phyloP scores from a whole-genome alignment of 352 stramenopile species.

The Phytopythium chamaehyphon region DNA sequence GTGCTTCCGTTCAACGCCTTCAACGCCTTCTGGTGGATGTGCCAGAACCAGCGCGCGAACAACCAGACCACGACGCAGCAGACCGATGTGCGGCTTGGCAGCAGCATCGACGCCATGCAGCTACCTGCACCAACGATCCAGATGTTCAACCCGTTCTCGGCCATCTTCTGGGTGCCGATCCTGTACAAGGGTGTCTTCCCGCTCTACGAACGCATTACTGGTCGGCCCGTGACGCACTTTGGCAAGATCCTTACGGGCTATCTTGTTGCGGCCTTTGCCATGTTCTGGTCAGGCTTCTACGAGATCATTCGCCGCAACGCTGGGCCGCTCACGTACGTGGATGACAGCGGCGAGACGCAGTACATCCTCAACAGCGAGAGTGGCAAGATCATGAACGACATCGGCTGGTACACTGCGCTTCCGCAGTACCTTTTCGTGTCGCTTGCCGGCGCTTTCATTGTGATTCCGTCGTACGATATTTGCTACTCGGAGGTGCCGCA shows the following conservation, averaged over 20 bases:
- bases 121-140: conserved; percentile 44
- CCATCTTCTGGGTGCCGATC: conserved; percentile 37
- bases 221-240: conserved; percentile 31
- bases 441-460: conserved; percentile 27
- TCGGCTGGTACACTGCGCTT: conserved; percentile 29
- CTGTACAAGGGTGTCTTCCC: conserved; percentile 35
- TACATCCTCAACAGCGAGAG: conserved; percentile 28
- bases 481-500: conserved; percentile 37
- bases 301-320: conserved; percentile 29
- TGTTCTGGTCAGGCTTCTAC: conserved; percentile 37
- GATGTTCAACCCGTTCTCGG: conserved; percentile 41
- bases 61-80: conserved; percentile 66
- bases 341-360: conserved; percentile 13
- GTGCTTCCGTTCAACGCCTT: conserved; percentile 45
- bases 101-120: conserved; percentile 23
- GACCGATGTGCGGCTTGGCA: conserved; percentile 43
- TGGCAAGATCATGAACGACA: conserved; percentile 27
- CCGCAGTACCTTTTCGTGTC: conserved; percentile 27
- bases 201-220: conserved; percentile 28
- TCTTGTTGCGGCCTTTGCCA: conserved; percentile 26
- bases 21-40: conserved; percentile 53
- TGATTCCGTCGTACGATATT: conserved; percentile 37
- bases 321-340: conserved; percentile 13
- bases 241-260: conserved; percentile 28
- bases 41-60: conserved; percentile 61